Evolutionary conservation across 176 grass and related monocot species (phyloP).

Genomic region (Puccinellia tenuiflora): DNA sequence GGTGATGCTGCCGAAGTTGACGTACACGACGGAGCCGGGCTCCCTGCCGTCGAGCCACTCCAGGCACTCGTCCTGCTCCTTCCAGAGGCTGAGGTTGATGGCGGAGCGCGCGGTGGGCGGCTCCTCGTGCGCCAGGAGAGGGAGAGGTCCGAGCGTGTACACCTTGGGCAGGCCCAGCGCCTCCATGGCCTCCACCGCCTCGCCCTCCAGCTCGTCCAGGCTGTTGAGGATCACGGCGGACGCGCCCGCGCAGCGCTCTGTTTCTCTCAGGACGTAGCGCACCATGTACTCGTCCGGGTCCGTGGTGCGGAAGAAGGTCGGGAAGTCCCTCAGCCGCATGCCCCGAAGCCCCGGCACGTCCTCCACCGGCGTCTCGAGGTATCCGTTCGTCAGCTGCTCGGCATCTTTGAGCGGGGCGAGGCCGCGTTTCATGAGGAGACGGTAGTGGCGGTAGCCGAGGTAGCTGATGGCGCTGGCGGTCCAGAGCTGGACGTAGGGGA

Average conservation of each 20-base stretch:
- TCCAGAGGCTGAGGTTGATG: conserved; percentile 54
- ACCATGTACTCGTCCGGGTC: conserved; percentile 57
- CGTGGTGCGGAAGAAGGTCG: conserved; percentile 67
- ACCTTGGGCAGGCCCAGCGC: conserved; percentile 30
- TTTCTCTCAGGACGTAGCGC: conserved; percentile 26
- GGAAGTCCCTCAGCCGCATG: conserved; percentile 63
- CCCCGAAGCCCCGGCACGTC: conserved; percentile 53
- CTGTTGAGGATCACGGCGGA: conserved; percentile 59
- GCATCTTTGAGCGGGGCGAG: too few species aligned
- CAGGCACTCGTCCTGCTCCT: conserved; percentile 52
- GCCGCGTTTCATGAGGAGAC: too few species aligned
- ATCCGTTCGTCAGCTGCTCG: too few species aligned
- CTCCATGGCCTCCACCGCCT: conserved; percentile 44
- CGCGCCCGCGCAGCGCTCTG: conserved; percentile 35
- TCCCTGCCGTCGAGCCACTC: conserved; percentile 50
- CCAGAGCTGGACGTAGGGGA: too few species aligned
- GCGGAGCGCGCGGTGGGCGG: conserved; percentile 25
- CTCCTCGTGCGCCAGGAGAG: conserved; percentile 31
- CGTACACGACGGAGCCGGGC: conserved; percentile 56
- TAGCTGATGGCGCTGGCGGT: too few species aligned
- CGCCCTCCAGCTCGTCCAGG: conserved; percentile 49
- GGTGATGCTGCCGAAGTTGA: conserved; percentile 83
- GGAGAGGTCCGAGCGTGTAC: conserved; percentile 66
- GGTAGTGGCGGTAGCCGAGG: too few species aligned
- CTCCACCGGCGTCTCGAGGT: conserved; percentile 60